Percentiles rank a stretch among this genome's conserved stretches.
Conservation (phyloP, 2,329 filamentous ascomycete species). For the Penicillium sp. region DNA sequence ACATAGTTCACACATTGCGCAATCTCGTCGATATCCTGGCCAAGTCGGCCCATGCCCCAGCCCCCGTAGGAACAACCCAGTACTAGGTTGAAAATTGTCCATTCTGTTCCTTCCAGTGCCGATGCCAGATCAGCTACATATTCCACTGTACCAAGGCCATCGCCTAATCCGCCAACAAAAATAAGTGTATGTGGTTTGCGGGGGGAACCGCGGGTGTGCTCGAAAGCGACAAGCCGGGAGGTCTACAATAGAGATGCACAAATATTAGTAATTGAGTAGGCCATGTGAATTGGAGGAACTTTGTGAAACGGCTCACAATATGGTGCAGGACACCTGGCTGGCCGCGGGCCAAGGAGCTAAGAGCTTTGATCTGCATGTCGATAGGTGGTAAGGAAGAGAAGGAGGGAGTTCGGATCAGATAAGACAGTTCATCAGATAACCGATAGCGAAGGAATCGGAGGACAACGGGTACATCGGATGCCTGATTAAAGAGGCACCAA, state of each 20-base stretch:
- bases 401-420: conserved; percentile 20
- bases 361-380: conserved; percentile 20
- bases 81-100: conserved; percentile 53
- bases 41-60: conserved; percentile 55
- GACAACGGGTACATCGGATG: not conserved
- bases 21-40: conserved; percentile 55
- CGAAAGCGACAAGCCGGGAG: conserved; percentile 38
- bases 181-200: conserved; percentile 50
- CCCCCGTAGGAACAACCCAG: conserved; percentile 53
- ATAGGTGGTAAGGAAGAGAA: not conserved
- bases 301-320: conserved; percentile 13
- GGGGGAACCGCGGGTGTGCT: conserved; percentile 31
- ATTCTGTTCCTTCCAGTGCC: conserved; percentile 47
- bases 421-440: conserved; percentile 21
- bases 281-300: not conserved
- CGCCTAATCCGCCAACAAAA: conserved; percentile 59
- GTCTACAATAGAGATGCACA: conserved; percentile 24
- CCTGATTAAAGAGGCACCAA: not conserved
- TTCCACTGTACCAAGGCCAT: conserved; percentile 55
- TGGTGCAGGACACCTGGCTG: conserved; percentile 25
- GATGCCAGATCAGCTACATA: conserved; percentile 53
- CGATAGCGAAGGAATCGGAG: not conserved
- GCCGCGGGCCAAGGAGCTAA: conserved; percentile 17
- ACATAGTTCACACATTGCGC: conserved; percentile 53
- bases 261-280: conserved; percentile 1